phyloP scores from a whole-genome alignment of 2,329 filamentous ascomycete genomes.

The Botrytis cinerea region DNA sequence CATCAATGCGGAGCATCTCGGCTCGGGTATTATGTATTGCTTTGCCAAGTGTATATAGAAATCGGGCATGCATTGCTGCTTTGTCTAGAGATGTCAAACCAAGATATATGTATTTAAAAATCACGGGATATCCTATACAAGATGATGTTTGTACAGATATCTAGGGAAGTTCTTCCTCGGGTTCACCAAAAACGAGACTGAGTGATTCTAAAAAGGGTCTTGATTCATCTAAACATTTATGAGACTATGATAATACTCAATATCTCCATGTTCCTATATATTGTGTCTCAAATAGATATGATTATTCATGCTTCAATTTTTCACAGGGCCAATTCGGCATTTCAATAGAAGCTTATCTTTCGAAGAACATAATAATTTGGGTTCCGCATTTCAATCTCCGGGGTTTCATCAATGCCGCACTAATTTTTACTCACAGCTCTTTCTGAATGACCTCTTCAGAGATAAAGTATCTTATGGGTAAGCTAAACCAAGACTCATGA shows the following conservation, averaged over 20 bases:
- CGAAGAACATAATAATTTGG: neutral
- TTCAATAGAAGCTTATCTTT: neutral
- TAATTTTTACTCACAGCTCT: neutral
- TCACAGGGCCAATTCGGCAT: fast-evolving
- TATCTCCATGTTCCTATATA: neutral
- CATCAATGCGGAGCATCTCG: neutral
- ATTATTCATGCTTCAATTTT: neutral
- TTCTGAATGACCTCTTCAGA: fast-evolving
- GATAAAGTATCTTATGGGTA: neutral
- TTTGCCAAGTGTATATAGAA: neutral
- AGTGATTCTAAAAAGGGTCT: fast-evolving
- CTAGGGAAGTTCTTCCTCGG: neutral
- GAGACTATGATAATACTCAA: neutral
- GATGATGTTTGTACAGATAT: neutral
- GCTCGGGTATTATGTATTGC: neutral
- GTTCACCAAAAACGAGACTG: neutral
- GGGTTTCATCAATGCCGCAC: too few species aligned
- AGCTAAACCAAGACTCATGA: fast-evolving
- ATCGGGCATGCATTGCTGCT: neutral
- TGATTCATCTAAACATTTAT: neutral
- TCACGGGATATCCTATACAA: neutral
- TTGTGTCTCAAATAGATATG: fast-evolving
- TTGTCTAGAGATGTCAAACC: neutral
- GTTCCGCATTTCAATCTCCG: neutral
- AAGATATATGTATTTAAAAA: neutral